Conservation (phyloP, 352 stramenopile genomes). For the Globisporangium yorkense region DNA sequence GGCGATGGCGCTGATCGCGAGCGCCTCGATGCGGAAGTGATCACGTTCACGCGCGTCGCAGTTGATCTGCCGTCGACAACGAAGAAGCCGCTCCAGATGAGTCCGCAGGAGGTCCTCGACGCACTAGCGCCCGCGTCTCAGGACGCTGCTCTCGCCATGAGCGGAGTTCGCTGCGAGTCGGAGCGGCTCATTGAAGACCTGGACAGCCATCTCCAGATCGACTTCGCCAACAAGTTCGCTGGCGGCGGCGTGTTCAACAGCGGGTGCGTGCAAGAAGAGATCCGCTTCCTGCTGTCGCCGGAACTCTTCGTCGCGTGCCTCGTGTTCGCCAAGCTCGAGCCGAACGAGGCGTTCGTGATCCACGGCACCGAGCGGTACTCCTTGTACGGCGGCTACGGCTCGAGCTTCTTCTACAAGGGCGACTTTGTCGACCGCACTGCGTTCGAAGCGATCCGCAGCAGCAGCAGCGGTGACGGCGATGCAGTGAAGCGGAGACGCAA, state of each 20-base stretch:
- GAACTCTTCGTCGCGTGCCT: slow-evolving; percentile 66
- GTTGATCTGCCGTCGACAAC: slow-evolving; percentile 16
- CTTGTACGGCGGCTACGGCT: slow-evolving; percentile 52
- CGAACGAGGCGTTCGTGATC: slow-evolving; percentile 66
- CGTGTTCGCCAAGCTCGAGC: slow-evolving; percentile 53
- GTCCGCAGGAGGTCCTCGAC: slow-evolving; percentile 18
- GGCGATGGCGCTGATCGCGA: background rate
- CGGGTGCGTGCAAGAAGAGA: slow-evolving; percentile 81
- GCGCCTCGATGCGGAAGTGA: slow-evolving; percentile 24
- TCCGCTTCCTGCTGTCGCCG: slow-evolving; percentile 69
- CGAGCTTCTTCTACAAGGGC: slow-evolving; percentile 43
- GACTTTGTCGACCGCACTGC: slow-evolving; percentile 32
- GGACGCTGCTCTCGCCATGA: slow-evolving; percentile 6
- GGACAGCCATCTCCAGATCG: slow-evolving; percentile 57
- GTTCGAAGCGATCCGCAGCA: slow-evolving; percentile 7
- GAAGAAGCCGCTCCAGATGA: slow-evolving; percentile 4
- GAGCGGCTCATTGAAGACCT: slow-evolving; percentile 60
- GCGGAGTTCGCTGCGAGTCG: slow-evolving; percentile 26
- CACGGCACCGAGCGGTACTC: slow-evolving; percentile 59
- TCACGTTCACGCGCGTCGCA: slow-evolving; percentile 53
- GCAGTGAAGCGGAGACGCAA: slow-evolving; percentile 21
- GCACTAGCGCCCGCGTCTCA: background rate
- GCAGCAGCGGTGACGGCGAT: too few relatives aligned
- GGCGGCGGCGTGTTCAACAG: slow-evolving; percentile 66
- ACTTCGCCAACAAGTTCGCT: slow-evolving; percentile 81